Evolutionary conservation across 2,329 filamentous ascomycete species (phyloP).

Genomic region (Stylonectria norvegica): DNA sequence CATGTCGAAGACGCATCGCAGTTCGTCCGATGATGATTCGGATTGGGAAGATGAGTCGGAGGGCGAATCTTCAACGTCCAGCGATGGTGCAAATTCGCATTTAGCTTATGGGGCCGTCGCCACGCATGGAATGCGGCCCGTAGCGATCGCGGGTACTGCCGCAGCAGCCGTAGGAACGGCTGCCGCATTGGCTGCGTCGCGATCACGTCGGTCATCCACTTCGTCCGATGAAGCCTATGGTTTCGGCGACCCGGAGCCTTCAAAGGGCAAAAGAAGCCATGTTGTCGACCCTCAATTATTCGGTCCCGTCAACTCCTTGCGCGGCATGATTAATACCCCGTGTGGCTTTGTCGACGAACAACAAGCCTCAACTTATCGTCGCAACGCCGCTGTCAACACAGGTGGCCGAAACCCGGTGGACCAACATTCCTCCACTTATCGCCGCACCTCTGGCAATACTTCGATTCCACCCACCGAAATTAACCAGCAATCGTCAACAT

Average conservation of each 20-base stretch:
- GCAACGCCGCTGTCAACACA: conserved; percentile 4
- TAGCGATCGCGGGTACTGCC: conserved; percentile 26
- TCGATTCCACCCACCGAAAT: too few relatives aligned
- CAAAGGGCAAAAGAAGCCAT: conserved; percentile 44
- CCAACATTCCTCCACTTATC: conserved; percentile 23
- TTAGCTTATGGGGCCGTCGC: conserved; percentile 35
- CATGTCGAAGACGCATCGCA: conserved; percentile 39
- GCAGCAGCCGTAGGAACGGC: conserved; percentile 40
- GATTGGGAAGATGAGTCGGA: conserved; percentile 58
- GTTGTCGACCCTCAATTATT: conserved; percentile 58
- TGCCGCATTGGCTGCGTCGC: conserved; percentile 35
- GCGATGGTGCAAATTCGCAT: conserved; percentile 35
- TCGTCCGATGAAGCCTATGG: conserved; percentile 22
- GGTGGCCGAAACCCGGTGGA: too few relatives aligned
- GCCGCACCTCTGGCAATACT: conserved; percentile 22
- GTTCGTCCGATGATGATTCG: conserved; percentile 43
- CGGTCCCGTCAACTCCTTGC: conserved; percentile 59
- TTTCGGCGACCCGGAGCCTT: too few relatives aligned
- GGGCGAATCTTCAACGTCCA: conserved; percentile 40
- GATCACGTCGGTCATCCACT: conserved; percentile 6
- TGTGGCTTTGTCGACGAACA: conserved; percentile 49
- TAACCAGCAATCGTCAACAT: conserved; percentile 30
- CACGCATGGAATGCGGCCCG: conserved; percentile 23
- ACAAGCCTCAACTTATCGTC: conserved; percentile 26
- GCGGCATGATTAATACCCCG: conserved; percentile 51